phyloP scores from a whole-genome alignment of 441 rosid species.

The Euphorbia schlechtendalii region DNA sequence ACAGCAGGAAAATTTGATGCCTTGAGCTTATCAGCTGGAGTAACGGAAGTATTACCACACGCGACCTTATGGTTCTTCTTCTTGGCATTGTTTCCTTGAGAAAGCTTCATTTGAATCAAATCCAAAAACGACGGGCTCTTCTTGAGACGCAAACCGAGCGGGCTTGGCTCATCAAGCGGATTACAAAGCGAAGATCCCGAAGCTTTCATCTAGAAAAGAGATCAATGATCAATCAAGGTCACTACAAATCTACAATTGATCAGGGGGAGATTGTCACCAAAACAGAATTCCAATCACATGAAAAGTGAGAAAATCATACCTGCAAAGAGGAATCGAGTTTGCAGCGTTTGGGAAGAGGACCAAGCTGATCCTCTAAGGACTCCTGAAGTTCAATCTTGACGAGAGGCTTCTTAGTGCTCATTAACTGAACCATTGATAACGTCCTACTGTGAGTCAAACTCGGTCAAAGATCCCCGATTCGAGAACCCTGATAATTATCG shows the following conservation, averaged over 20 bases:
- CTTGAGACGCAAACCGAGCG: constrained; percentile 77
- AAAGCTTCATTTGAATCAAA: constrained; percentile 82
- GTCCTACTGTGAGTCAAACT: constrained; percentile 3
- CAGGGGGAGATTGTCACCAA: not conserved
- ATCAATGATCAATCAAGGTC: not conserved
- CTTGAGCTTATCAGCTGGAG: constrained; percentile 66
- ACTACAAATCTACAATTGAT: no score
- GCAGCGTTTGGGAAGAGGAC: constrained; percentile 29
- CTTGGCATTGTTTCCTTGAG: constrained; percentile 43
- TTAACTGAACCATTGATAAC: constrained; percentile 36
- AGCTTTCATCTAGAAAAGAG: constrained; percentile 1
- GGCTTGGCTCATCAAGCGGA: constrained; percentile 92
- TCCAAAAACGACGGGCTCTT: constrained; percentile 94
- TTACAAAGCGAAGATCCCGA: constrained; percentile 28
- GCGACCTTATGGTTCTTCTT: constrained; percentile 35
- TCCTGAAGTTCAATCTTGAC: constrained; percentile 34
- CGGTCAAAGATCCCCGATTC: not conserved
- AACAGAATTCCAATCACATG: not conserved
- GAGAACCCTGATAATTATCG: not conserved
- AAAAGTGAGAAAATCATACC: constrained; percentile 12
- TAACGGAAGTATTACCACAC: constrained; percentile 4
- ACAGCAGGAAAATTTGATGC: constrained; percentile 90
- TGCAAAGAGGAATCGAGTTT: constrained; percentile 25
- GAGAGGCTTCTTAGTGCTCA: constrained; percentile 22
- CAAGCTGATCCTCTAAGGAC: constrained; percentile 25